Evolutionary conservation across 495 filamentous ascomycete genomes (phyloP).

Genomic region (Aspergillus saccharolyticus): DNA sequence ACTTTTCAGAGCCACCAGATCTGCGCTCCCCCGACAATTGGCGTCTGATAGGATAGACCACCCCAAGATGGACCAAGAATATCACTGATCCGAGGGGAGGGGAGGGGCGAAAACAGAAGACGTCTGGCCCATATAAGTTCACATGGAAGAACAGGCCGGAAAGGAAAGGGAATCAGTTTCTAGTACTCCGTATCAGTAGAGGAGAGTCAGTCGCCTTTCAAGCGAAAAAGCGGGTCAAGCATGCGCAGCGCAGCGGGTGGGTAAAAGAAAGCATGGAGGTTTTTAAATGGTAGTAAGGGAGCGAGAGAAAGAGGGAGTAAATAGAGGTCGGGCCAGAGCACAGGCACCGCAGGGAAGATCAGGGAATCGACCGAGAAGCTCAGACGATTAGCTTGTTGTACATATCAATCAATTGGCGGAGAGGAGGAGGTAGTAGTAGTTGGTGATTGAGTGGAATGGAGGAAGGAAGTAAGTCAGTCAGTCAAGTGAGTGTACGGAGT

Average conservation of each 20-base stretch:
- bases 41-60: neutral
- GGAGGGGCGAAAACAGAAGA: neutral
- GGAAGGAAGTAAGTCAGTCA: neutral
- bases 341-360: constrained; percentile 20
- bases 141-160: neutral
- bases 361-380: constrained; percentile 7
- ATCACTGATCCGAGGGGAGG: neutral
- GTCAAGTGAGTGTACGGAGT: neutral
- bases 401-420: neutral
- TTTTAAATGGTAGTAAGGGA: too few relatives aligned
- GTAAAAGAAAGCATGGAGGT: constrained; percentile 34
- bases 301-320: constrained; percentile 13
- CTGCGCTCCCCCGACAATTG: neutral
- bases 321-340: constrained; percentile 18
- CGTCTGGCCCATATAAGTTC: neutral
- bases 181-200: neutral
- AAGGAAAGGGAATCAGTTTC: too few relatives aligned
- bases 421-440: too few relatives aligned
- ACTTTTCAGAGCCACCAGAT: neutral
- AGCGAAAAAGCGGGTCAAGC: constrained; percentile 13
- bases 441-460: neutral
- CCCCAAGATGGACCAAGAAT: constrained; percentile 10
- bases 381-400: neutral
- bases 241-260: constrained; percentile 25
- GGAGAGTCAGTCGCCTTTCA: neutral